These are phyloP conservation scores for Melampsora larici-populina DNA, from an alignment of 1,284 basidiomycete species.

Conservation along the genomic window DNA sequence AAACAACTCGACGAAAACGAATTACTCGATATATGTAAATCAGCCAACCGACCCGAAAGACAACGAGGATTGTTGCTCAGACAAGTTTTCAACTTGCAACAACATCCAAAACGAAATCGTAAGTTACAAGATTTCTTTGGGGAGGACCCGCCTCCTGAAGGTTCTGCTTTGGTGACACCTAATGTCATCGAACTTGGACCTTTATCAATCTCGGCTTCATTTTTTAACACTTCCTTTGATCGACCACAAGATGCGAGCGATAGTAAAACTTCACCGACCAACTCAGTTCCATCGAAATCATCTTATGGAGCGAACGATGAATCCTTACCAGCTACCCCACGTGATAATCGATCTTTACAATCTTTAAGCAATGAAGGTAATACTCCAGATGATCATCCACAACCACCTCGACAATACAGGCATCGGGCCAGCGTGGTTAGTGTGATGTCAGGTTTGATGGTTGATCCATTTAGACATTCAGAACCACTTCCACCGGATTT, in stretches of 20 bases:
- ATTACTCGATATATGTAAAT: constrained; percentile 78
- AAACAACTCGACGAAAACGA: constrained; percentile 77
- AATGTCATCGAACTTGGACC: constrained; percentile 24
- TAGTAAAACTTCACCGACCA: constrained; percentile 42
- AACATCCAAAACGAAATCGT: constrained; percentile 45
- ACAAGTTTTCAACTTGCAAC: constrained; percentile 49
- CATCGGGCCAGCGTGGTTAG: constrained; percentile 92
- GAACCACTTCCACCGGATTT: constrained; percentile 52
- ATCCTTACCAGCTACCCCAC: constrained; percentile 13
- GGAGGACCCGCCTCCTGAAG: constrained; percentile 52
- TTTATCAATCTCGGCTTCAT: not conserved
- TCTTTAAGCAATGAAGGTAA: constrained; percentile 28
- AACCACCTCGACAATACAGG: constrained; percentile 62
- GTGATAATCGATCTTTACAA: constrained; percentile 47
- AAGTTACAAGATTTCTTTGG: constrained; percentile 64
- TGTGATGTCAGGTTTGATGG: constrained; percentile 82
- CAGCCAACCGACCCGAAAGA: constrained; percentile 70
- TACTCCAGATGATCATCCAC: constrained; percentile 20
- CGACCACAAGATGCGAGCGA: not conserved
- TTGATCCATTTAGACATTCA: constrained; percentile 46
- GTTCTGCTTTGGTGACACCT: constrained; percentile 8
- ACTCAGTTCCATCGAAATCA: constrained; percentile 48
- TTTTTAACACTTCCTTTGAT: constrained; percentile 13
- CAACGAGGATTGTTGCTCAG: constrained; percentile 66
- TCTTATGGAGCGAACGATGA: constrained; percentile 49